Conservation (phyloP, 106 monocot genomes). For the Hemerocallis citrina region DNA sequence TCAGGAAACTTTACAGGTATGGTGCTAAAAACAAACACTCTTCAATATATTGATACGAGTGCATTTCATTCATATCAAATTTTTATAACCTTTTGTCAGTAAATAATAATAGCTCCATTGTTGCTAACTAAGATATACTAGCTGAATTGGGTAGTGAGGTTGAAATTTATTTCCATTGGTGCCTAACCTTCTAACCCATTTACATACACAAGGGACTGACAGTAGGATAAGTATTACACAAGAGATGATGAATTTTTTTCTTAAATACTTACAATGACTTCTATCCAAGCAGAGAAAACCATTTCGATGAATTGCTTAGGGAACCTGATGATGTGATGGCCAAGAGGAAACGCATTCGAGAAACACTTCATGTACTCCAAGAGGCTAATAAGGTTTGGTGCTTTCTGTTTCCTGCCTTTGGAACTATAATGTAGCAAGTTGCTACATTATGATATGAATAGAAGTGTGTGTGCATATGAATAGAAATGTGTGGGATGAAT, state of each 20-base stretch:
- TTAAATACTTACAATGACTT: background rate
- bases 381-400: slow-evolving; percentile 64
- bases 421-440: no score
- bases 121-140: no score
- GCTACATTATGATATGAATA: no score
- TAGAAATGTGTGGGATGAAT: no score
- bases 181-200: no score
- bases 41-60: background rate
- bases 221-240: no score
- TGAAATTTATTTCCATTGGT: no score
- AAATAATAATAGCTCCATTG: background rate
- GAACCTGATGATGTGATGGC: slow-evolving; percentile 70
- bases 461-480: no score
- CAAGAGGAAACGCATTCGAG: slow-evolving; percentile 60
- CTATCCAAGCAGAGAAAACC: slow-evolving; percentile 46
- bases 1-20: slow-evolving; percentile 89
- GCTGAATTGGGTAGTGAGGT: background rate
- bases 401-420: background rate
- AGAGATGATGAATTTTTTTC: no score
- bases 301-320: slow-evolving; percentile 74
- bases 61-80: background rate
- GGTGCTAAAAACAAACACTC: background rate
- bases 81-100: background rate
- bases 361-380: slow-evolving; percentile 55
- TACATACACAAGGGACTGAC: no score